Evolutionary conservation across 208 protist genomes (phyloP).

Genomic region (Leishmania arabica): DNA sequence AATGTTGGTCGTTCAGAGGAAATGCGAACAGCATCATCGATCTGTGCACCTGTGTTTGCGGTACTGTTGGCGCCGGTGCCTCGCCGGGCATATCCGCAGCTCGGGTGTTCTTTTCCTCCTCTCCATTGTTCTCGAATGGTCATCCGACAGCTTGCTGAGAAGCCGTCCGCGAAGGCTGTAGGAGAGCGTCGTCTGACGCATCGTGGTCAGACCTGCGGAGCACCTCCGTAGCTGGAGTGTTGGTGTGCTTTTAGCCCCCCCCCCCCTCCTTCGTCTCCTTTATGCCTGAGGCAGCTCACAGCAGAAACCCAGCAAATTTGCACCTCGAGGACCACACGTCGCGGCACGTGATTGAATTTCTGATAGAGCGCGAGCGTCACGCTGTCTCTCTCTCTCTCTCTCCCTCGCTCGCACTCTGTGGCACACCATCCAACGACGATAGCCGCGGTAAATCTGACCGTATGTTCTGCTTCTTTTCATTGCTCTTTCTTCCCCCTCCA

Average conservation of each 20-base stretch:
- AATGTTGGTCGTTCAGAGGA: not conserved
- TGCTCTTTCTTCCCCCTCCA: not conserved
- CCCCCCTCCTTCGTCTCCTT: not conserved
- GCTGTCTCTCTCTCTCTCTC: not conserved
- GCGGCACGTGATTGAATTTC: not conserved
- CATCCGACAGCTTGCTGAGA: not conserved
- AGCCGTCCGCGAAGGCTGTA: not conserved
- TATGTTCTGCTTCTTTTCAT: not conserved
- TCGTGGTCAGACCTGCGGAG: not conserved
- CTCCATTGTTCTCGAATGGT: not conserved
- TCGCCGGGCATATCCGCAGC: not conserved
- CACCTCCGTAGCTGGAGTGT: not conserved
- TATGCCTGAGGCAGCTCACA: not conserved
- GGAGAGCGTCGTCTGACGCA: not conserved
- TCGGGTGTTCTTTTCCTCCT: not conserved
- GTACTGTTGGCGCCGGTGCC: not conserved
- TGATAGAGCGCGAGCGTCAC: not conserved
- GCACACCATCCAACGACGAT: not conserved
- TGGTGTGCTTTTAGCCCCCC: not conserved
- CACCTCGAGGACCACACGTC: not conserved
- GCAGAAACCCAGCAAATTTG: not conserved
- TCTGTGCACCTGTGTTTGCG: not conserved
- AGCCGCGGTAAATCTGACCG: not conserved
- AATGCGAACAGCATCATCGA: not conserved
- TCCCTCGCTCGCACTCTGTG: not conserved